Percentiles rank a stretch among this genome's conserved stretches.
Evolutionary conservation across 169 alveolate genomes (phyloP).

Genomic region (Plasmodium vinckei): DNA sequence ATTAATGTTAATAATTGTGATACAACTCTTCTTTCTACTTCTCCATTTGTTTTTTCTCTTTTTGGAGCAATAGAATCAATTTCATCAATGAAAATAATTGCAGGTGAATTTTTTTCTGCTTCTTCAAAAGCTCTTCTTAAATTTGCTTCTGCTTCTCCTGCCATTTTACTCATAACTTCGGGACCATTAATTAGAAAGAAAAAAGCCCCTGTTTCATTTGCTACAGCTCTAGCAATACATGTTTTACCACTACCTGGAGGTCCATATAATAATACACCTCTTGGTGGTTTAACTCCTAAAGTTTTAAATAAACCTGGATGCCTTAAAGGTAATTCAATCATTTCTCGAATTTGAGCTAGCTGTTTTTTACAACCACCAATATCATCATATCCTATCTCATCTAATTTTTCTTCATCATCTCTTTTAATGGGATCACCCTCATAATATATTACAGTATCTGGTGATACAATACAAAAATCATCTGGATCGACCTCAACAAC

Average conservation of each 20-base stretch:
- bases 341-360: constrained; percentile 98
- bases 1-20: constrained; percentile 98
- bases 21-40: constrained; percentile 99
- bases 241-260: constrained; percentile 99
- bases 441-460: constrained; percentile 95
- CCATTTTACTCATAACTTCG: constrained; percentile 98
- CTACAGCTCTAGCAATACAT: constrained; percentile 99
- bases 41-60: constrained; percentile 99
- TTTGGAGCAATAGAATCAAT: constrained; percentile 99
- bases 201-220: constrained; percentile 99
- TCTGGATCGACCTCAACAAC: constrained; percentile 99
- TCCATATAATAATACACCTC: constrained; percentile 99
- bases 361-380: constrained; percentile 99
- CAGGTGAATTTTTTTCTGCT: constrained; percentile 99
- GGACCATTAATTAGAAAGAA: constrained; percentile 97
- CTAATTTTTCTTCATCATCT: constrained; percentile 99
- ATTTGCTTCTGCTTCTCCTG: constrained; percentile 99
- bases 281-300: constrained; percentile 99
- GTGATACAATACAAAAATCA: constrained; percentile 99
- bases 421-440: constrained; percentile 99
- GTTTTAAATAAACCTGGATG: constrained; percentile 99
- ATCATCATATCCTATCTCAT: constrained; percentile 99
- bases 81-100: constrained; percentile 99
- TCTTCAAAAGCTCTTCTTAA: constrained; percentile 97
- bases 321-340: constrained; percentile 99